These are phyloP conservation scores for Danielozyma ontarioensis DNA, from an alignment of 805 yeast species.

Conservation along the genomic window DNA sequence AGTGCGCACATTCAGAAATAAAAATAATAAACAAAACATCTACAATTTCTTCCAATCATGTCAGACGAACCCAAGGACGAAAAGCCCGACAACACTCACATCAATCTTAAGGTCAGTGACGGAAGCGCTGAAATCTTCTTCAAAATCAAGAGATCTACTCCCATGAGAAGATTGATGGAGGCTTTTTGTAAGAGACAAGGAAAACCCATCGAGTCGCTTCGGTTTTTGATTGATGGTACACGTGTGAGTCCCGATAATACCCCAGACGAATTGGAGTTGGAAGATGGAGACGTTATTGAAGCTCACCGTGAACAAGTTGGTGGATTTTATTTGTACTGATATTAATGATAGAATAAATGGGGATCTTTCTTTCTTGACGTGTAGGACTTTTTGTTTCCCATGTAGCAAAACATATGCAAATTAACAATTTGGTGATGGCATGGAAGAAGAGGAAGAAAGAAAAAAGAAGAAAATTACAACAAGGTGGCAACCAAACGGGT, in stretches of 20 bases:
- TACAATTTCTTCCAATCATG: no score
- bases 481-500: no score
- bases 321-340: slow-evolving; percentile 28
- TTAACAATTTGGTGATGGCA: no score
- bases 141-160: slow-evolving; percentile 90
- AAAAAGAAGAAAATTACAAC: no score
- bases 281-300: slow-evolving; percentile 93
- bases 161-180: slow-evolving; percentile 90
- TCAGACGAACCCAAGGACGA: slow-evolving; percentile 36
- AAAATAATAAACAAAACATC: no score
- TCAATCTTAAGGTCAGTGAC: slow-evolving; percentile 91
- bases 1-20: no score
- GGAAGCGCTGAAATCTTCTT: slow-evolving; percentile 91
- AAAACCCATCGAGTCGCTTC: slow-evolving; percentile 70
- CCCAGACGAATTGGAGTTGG: slow-evolving; percentile 89
- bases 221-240: slow-evolving; percentile 92
- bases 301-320: slow-evolving; percentile 95
- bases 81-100: slow-evolving; percentile 58
- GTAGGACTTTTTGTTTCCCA: no score
- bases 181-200: slow-evolving; percentile 98
- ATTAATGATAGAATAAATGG: no score
- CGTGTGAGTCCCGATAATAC: slow-evolving; percentile 85
- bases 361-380: no score
- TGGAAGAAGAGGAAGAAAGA: no score
- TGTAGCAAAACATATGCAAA: no score